A percentile compares a stretch with the other conserved stretches of the same genome.
Evolutionary conservation across 352 stramenopile species (phyloP).

Genomic region (Sclerospora graminicola): DNA sequence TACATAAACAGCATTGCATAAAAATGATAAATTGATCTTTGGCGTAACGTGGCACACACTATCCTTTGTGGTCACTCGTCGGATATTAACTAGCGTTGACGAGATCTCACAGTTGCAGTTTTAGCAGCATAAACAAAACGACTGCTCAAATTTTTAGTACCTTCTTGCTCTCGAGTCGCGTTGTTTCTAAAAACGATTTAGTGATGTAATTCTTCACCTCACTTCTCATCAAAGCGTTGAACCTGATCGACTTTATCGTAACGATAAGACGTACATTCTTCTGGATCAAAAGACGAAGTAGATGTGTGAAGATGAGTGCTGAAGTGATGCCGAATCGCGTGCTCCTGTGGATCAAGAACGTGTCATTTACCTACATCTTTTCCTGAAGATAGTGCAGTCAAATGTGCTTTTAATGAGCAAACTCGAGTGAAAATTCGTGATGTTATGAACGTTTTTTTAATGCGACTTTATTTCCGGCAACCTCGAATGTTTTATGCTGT

Average conservation of each 20-base stretch:
- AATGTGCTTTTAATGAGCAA: conserved; percentile 69
- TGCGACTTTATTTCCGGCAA: conserved; percentile 25
- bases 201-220: background rate
- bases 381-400: conserved; percentile 54
- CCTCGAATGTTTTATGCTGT: conserved; percentile 79
- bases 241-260: background rate
- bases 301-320: conserved; percentile 62
- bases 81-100: no score
- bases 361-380: conserved; percentile 44
- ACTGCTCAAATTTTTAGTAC: conserved; percentile 4
- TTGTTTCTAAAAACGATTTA: conserved; percentile 8
- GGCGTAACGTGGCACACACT: no score
- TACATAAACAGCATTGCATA: no score
- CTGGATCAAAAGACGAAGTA: conserved; percentile 14
- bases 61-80: no score
- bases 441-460: conserved; percentile 68
- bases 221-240: background rate
- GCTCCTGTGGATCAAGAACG: conserved; percentile 45
- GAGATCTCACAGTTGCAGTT: background rate
- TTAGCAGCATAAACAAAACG: conserved; percentile 8
- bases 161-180: background rate
- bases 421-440: conserved; percentile 42
- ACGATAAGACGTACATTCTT: background rate
- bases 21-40: no score
- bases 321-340: conserved; percentile 68